Evolutionary conservation across 2,329 filamentous ascomycete genomes (phyloP).

Genomic region (Trichoderma gracile): DNA sequence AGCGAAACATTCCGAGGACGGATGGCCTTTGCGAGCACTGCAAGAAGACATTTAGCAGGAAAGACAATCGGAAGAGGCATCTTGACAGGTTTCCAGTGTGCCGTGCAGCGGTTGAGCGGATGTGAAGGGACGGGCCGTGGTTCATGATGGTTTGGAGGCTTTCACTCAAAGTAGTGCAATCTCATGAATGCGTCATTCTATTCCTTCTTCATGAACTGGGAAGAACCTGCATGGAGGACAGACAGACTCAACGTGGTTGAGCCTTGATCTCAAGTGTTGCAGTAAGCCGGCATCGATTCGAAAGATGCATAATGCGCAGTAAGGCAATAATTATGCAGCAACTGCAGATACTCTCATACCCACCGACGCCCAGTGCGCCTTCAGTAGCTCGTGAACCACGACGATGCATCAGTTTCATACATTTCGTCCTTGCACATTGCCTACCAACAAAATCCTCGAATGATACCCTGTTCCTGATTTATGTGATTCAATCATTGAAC

Average conservation of each 20-base stretch:
- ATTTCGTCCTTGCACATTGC: no score
- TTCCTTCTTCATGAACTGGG: no score
- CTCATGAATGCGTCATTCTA: no score
- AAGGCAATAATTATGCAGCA: background rate
- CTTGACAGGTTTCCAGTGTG: background rate
- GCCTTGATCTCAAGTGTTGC: background rate
- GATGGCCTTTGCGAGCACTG: background rate
- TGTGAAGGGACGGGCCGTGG: no score
- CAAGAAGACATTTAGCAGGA: background rate
- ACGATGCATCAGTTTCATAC: background rate
- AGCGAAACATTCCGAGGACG: background rate
- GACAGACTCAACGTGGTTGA: no score
- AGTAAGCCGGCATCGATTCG: no score
- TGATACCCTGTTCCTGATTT: no score
- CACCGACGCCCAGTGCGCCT: background rate
- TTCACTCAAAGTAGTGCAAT: no score
- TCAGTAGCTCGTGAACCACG: constrained; percentile 1
- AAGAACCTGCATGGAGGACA: background rate
- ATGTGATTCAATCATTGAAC: no score
- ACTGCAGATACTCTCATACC: background rate
- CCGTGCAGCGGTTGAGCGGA: background rate
- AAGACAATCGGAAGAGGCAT: background rate
- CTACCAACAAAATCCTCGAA: background rate
- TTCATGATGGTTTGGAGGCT: no score
- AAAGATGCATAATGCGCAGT: background rate